Evolutionary conservation across 306 rosid genomes (phyloP).

Genomic region (Betula pendula): DNA sequence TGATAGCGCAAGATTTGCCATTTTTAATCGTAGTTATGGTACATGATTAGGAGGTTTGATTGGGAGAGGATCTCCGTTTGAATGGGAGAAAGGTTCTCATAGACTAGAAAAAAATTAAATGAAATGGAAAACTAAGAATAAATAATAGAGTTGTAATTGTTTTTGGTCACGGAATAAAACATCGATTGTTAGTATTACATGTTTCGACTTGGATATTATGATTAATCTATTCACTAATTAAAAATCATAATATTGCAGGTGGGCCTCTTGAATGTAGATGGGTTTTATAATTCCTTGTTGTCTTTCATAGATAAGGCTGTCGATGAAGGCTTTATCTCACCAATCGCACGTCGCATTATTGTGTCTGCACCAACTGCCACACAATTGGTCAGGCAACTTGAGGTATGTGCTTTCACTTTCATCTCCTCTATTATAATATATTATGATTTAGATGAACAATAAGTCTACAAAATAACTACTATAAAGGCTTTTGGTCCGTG

Average conservation of each 20-base stretch:
- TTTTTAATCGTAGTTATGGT: slow-evolving; percentile 47
- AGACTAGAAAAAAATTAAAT: too few relatives aligned
- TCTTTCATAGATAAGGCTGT: slow-evolving; percentile 92
- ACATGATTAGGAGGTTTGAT: slow-evolving; percentile 43
- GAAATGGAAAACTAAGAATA: neutral
- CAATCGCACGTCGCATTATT: slow-evolving; percentile 94
- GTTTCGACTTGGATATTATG: slow-evolving; percentile 5
- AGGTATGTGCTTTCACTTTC: slow-evolving; percentile 43
- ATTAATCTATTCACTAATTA: slow-evolving; percentile 13
- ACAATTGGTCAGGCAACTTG: slow-evolving; percentile 76
- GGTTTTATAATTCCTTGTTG: slow-evolving; percentile 88
- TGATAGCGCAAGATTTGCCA: slow-evolving; percentile 41
- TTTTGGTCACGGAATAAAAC: slow-evolving; percentile 10
- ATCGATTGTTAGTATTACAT: neutral
- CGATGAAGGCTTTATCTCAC: slow-evolving; percentile 97
- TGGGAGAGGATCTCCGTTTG: slow-evolving; percentile 56
- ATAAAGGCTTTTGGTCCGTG: too few relatives aligned
- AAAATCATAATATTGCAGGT: slow-evolving; percentile 53
- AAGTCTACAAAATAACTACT: neutral
- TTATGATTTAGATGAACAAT: neutral
- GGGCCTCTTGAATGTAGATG: slow-evolving; percentile 97
- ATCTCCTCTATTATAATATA: neutral
- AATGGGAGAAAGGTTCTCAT: slow-evolving; percentile 54
- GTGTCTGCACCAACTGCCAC: slow-evolving; percentile 97
- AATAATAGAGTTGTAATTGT: slow-evolving; percentile 22